Evolutionary conservation across 169 alveolate species (phyloP).

Genomic region (Plasmodium vinckei): DNA sequence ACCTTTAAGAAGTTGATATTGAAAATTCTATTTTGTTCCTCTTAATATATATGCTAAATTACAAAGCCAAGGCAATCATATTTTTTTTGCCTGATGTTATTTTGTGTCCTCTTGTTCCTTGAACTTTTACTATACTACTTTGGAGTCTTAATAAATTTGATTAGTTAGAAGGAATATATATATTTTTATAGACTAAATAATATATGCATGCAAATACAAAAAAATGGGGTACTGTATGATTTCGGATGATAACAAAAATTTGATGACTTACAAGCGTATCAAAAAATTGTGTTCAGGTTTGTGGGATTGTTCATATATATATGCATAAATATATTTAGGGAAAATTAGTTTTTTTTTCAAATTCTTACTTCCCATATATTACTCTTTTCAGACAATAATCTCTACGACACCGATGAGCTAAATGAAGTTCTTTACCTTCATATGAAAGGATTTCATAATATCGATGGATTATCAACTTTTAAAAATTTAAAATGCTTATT

Average conservation of each 20-base stretch:
- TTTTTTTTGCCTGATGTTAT: too few species aligned
- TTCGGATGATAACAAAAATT: not conserved
- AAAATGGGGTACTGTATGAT: conserved; percentile 8
- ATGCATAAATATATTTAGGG: not conserved
- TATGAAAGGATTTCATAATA: conserved; percentile 91
- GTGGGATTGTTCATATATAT: not conserved
- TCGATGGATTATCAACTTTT: conserved; percentile 91
- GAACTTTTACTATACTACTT: too few species aligned
- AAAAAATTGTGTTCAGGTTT: conserved; percentile 59
- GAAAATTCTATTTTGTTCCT: too few species aligned
- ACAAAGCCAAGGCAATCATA: too few species aligned
- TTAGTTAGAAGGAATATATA: too few species aligned
- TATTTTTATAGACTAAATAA: too few species aligned
- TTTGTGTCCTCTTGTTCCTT: too few species aligned
- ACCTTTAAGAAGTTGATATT: too few species aligned
- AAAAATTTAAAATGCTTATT: conserved; percentile 92
- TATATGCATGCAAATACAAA: not conserved
- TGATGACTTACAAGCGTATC: conserved; percentile 41
- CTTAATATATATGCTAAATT: too few species aligned
- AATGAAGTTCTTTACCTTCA: conserved; percentile 94
- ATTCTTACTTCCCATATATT: not conserved
- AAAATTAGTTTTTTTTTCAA: conserved; percentile 5
- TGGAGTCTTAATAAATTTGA: too few species aligned
- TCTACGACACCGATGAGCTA: conserved; percentile 91
- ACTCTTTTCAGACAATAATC: conserved; percentile 77